Base-by-base conservation (phyloP, 2,329 filamentous ascomycete species). In the Arthrocladium fulminans region DNA sequence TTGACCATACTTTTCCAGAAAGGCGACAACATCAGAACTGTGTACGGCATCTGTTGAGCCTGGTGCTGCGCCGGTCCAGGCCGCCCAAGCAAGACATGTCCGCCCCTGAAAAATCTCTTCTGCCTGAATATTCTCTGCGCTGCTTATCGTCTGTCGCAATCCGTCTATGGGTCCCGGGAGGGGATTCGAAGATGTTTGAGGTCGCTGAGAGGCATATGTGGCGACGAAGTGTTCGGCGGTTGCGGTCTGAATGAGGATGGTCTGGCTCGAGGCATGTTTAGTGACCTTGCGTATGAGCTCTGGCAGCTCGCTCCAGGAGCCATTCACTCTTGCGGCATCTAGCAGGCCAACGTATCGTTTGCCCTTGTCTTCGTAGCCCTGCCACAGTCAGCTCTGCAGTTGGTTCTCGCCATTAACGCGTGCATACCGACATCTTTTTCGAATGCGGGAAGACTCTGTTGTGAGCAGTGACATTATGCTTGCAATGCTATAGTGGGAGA, bases 281-380 rank as follows among this genome's bases (percentile, higher is more conserved):
- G 84, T 85, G 61, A 97, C 78, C 69, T 98, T 98, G 65, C 90
- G 81, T 60, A 92, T 83, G 54, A 94, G 77, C 70, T 97, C 90
- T 22, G 87, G 86, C 24, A 97, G 77, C 24, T 86, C 80, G 57
- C 81, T 75, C 92, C 92, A 98, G 65, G 82, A 83, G 45, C 85
- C 88, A 61, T 90, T 82, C 67, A 88, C 94, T 61, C 92, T 84
- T 56, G 88, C 88, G 58, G 83, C 77, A 65, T 97, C 87, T 62
- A 98, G 79, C 67, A 81, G 80, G 63, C 79, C 76, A 58, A 95
- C 77, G 68, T 97, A 97, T 64, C 83, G 80, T 58, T 77, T 77
- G 54, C 83, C 89, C 73, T 98, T 98, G 56, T 77, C 74, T 68
- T 80, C 74, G 64, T 77, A 74, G 63, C 42, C 35, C 38, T 50